Conservation (phyloP, 2,329 filamentous ascomycete species). For the Bisporella sp. region DNA sequence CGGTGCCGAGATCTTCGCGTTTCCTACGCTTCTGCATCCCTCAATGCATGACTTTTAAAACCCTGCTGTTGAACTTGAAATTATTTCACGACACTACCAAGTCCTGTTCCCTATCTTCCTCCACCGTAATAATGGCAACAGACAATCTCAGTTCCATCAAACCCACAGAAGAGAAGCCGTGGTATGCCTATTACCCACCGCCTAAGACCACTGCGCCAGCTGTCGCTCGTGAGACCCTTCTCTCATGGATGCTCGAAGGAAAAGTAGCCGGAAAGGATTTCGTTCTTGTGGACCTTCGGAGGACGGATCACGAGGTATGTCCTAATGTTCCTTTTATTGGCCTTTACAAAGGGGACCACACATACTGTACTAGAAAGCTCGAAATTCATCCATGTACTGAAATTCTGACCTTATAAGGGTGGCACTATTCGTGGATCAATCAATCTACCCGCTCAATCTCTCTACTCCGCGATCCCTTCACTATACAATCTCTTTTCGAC, state of each 20-base stretch:
- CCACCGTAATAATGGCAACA: neutral
- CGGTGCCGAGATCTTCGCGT: neutral
- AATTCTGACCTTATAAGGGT: slow-evolving; percentile 15
- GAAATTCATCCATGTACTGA: neutral
- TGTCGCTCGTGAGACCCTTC: slow-evolving; percentile 2
- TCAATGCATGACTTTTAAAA: neutral
- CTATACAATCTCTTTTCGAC: slow-evolving; percentile 24
- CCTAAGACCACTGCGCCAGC: neutral
- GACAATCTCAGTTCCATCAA: neutral
- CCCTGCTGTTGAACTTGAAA: neutral
- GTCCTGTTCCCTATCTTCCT: neutral
- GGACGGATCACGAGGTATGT: neutral
- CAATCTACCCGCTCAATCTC: slow-evolving; percentile 28
- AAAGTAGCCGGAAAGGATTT: slow-evolving; percentile 10
- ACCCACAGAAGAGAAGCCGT: neutral
- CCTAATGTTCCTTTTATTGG: neutral
- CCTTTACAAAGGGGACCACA: no score
- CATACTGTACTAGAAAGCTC: no score
- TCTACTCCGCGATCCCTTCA: slow-evolving; percentile 24
- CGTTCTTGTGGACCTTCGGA: neutral
- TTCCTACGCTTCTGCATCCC: neutral
- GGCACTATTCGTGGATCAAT: slow-evolving; percentile 27
- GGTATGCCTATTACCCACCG: slow-evolving; percentile 8
- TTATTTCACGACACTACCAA: neutral
- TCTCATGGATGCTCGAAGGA: slow-evolving; percentile 3